phyloP scores from a whole-genome alignment of 2,329 filamentous ascomycete genomes.

The Neopestalotiopsis rosae region DNA sequence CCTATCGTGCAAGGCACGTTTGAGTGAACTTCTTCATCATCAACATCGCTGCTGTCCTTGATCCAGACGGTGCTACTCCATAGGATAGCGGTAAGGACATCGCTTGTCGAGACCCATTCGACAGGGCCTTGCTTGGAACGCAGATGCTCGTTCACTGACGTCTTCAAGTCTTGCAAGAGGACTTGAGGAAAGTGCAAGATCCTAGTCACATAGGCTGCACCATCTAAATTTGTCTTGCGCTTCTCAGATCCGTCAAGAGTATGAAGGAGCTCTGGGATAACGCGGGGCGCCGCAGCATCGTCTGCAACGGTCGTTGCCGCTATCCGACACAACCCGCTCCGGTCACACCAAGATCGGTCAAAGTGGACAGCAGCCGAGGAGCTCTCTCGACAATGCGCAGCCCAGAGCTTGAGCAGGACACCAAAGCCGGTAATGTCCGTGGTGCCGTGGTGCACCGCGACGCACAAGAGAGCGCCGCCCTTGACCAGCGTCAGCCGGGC shows the following conservation, averaged over 20 bases:
- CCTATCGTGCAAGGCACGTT: constrained; percentile 25
- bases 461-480: constrained; percentile 31
- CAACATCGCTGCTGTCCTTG: constrained; percentile 6
- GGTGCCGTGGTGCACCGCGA: constrained; percentile 33
- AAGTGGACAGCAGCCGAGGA: constrained; percentile 24
- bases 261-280: constrained; percentile 28
- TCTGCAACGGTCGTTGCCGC: no score
- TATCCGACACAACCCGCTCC: constrained; percentile 19
- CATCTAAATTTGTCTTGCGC: neutral
- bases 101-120: constrained; percentile 34
- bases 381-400: constrained; percentile 29
- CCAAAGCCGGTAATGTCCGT: constrained; percentile 37
- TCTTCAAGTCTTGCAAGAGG: constrained; percentile 27
- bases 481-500: constrained; percentile 28
- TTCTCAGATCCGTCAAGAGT: constrained; percentile 17
- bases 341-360: constrained; percentile 28
- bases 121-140: neutral
- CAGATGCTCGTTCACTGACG: constrained; percentile 25
- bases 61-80: constrained; percentile 32
- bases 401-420: constrained; percentile 34
- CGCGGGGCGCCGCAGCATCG: neutral
- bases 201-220: constrained; percentile 23
- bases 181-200: constrained; percentile 32
- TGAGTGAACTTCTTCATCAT: neutral
- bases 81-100: constrained; percentile 33